phyloP scores from a whole-genome alignment of 129 eudicot genomes.

The Arctium lappa region DNA sequence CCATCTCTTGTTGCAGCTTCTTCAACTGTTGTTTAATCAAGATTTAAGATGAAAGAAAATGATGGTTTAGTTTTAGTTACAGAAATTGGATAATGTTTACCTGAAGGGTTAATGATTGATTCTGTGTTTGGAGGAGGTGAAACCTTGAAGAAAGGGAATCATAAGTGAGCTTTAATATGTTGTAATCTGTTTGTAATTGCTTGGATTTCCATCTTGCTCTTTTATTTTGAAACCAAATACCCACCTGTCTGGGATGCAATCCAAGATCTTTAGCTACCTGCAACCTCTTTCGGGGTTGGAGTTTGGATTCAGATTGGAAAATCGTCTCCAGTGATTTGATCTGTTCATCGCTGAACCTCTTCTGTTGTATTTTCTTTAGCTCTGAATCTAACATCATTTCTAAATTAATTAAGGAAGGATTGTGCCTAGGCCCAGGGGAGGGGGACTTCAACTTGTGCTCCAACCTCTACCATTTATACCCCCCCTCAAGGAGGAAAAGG shows the following conservation, averaged over 20 bases:
- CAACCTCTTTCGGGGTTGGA: conserved; percentile 60
- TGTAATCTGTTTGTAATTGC: conserved; percentile 60
- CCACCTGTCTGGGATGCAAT: conserved; percentile 65
- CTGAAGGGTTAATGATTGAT: conserved; percentile 50
- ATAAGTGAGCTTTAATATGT: conserved; percentile 33
- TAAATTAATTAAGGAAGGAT: too few relatives aligned
- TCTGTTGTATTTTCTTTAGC: background rate
- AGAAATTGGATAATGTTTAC: conserved; percentile 3
- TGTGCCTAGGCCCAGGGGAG: background rate
- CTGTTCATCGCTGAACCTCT: conserved; percentile 67
- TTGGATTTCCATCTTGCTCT: conserved; percentile 76
- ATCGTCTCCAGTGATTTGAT: conserved; percentile 51
- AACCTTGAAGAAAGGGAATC: conserved; percentile 50
- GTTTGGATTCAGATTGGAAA: conserved; percentile 52
- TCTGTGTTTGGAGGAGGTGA: conserved; percentile 43
- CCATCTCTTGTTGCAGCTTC: conserved; percentile 37
- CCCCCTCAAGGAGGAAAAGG: background rate
- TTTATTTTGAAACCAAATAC: conserved; percentile 80
- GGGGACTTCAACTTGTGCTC: background rate
- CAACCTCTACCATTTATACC: background rate
- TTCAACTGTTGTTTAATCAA: conserved; percentile 35
- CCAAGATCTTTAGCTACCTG: conserved; percentile 65
- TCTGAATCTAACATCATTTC: conserved; percentile 7
- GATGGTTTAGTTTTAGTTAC: too few relatives aligned
- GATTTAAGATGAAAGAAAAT: background rate